A percentile compares a stretch with the other conserved stretches of the same genome.
phyloP scores from a whole-genome alignment of 1,139 yeast genomes.

The Pichia sp. region DNA sequence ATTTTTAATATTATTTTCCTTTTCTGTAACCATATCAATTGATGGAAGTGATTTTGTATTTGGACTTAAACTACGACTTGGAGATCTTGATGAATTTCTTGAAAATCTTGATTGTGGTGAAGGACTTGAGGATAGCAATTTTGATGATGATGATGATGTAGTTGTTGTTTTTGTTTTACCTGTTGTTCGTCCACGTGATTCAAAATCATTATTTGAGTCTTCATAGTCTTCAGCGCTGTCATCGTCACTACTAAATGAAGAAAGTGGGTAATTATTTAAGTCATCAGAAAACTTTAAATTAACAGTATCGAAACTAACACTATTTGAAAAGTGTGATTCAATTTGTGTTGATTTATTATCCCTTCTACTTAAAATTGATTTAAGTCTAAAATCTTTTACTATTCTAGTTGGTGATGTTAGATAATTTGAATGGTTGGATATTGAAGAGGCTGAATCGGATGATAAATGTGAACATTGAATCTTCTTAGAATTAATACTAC shows the following conservation, averaged over 20 bases:
- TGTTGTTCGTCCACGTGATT: slow-evolving; percentile 5
- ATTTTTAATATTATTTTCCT: slow-evolving; percentile 1
- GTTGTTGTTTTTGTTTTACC: background rate
- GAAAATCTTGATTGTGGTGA: background rate
- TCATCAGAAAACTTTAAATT: slow-evolving; percentile 31
- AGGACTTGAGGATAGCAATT: background rate
- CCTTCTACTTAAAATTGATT: slow-evolving; percentile 12
- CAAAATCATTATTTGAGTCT: background rate
- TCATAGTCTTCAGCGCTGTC: slow-evolving; percentile 4
- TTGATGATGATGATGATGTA: background rate
- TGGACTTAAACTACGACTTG: slow-evolving; percentile 14
- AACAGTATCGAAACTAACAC: slow-evolving; percentile 38
- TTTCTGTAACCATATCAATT: slow-evolving; percentile 7
- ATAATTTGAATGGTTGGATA: background rate
- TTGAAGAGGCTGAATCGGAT: background rate
- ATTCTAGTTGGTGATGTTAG: background rate
- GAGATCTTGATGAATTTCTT: slow-evolving; percentile 9
- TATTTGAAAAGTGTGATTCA: slow-evolving; percentile 13
- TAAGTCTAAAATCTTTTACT: background rate
- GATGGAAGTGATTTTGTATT: background rate
- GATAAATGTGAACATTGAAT: slow-evolving; percentile 4
- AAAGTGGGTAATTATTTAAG: slow-evolving; percentile 13
- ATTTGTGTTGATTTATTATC: slow-evolving; percentile 1
- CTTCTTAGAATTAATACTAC: background rate
- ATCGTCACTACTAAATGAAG: slow-evolving; percentile 6